phyloP scores from a whole-genome alignment of 768 basidiomycete genomes.

The Lyophyllum atratum region DNA sequence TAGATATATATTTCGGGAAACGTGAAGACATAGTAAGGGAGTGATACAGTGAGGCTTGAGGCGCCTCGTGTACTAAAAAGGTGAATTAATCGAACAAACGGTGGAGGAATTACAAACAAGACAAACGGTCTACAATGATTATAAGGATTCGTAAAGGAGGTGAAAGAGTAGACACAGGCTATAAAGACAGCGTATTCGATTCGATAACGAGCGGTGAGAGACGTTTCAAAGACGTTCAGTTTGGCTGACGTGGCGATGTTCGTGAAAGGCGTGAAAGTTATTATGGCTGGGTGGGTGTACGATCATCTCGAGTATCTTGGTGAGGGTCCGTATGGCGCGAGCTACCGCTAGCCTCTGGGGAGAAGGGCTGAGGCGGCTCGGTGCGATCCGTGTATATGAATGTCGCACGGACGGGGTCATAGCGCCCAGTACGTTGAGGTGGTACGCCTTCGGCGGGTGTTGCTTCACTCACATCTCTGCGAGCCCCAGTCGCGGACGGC shows the following conservation, averaged over 20 bases:
- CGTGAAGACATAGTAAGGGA: neutral
- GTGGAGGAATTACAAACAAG: neutral
- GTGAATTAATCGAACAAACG: constrained; percentile 5
- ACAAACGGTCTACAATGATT: neutral
- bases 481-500: neutral
- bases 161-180: neutral
- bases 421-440: constrained; percentile 42
- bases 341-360: constrained; percentile 21
- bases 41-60: constrained; percentile 5
- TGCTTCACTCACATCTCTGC: neutral
- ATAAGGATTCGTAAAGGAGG: neutral
- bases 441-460: constrained; percentile 18
- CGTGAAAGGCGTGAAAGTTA: constrained; percentile 17
- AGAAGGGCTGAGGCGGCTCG: constrained; percentile 20
- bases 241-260: constrained; percentile 13
- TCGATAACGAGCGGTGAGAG: constrained; percentile 9
- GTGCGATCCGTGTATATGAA: constrained; percentile 36
- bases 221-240: constrained; percentile 4
- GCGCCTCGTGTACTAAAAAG: constrained; percentile 1
- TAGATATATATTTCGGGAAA: neutral
- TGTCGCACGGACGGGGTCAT: constrained; percentile 53
- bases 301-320: constrained; percentile 7
- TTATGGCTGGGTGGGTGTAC: constrained; percentile 2
- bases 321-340: constrained; percentile 18
- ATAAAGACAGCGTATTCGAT: constrained; percentile 8